A percentile compares a stretch with the other conserved stretches of the same genome.
phyloP scores from a whole-genome alignment of 106 monocot genomes.

The Apostasia ramifera region DNA sequence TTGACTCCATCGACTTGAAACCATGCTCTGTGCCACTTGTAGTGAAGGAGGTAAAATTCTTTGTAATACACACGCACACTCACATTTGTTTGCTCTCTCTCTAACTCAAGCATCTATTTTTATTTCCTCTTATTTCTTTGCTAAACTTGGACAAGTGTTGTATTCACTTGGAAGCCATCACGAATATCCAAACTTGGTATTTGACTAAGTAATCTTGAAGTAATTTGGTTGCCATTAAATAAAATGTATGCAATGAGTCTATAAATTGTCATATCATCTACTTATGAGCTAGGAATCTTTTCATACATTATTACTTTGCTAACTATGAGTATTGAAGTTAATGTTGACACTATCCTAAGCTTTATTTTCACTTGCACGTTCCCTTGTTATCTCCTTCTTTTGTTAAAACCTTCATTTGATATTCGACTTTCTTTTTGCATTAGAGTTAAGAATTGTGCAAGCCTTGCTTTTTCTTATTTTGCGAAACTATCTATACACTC shows the following conservation, averaged over 20 bases:
- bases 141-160: not conserved
- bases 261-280: conserved; percentile 1
- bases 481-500: not conserved
- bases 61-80: not conserved
- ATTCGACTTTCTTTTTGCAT: not conserved
- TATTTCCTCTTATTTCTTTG: not conserved
- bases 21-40: conserved; percentile 1
- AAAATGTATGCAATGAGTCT: not conserved
- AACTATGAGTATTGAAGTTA: not conserved
- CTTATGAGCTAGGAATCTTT: not conserved
- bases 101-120: not conserved
- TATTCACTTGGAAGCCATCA: too few relatives aligned
- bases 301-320: not conserved
- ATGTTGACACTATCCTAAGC: not conserved
- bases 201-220: too few relatives aligned
- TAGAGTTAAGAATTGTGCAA: not conserved
- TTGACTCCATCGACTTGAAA: not conserved
- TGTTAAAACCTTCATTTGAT: not conserved
- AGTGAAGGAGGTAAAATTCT: conserved; percentile 11
- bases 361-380: not conserved
- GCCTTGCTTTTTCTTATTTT: not conserved
- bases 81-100: not conserved
- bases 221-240: not conserved
- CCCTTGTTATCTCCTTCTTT: not conserved
- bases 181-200: too few relatives aligned